Base-by-base conservation (phyloP, 2,329 filamentous ascomycete genomes). In the Coniella vitis region DNA sequence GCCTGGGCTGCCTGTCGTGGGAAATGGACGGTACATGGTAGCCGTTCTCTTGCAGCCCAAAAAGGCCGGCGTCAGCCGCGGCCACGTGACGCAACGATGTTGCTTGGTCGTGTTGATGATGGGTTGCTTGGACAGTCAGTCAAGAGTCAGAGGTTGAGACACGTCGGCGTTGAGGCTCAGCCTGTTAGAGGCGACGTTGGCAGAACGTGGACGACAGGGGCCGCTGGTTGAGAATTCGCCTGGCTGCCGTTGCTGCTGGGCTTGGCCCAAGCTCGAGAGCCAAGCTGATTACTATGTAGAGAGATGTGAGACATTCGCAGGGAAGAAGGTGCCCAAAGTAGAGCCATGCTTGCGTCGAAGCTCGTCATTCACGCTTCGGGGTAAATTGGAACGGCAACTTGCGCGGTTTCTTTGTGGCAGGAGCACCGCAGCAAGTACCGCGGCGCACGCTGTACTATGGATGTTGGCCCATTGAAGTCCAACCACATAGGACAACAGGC, bases 141-240 rank as follows among this genome's bases (percentile, higher is more conserved):
- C 25, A 10, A 5, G 25, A 10, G 25, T 29, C 25, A 32, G 25
- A 32, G 36, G 31, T 22, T 21, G 39, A 13, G 9, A 20, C 17
- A 31, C 22, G 25, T 32, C 13, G 21, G 25, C 25, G 25, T 29
- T 19, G 43, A 38, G 34, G n/a, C 4, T 45, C 37, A 40, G 51
- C 51, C 51, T 50, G 50, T 52, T 21, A 43, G 36, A 40, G 35
- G 39, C 22, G 32, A 39, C 37, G 29, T 22, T 20, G 35, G 38
- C 19, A n/a, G 31, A 50, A 53, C 51, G 51, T 53, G 47, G 34
- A 32, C 10, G n/a, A 29, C 17, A 32, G 10, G 32, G 21, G 21
- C 25, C 25, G 36, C 20, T 22, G 16, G 35, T 9, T 22, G 10
- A 16, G 20, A 13, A 21, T 32, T 31, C 29, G 25, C 37, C 19